Evolutionary conservation across 2,329 filamentous ascomycete species (phyloP).

Genomic region (Verticillium longisporum): DNA sequence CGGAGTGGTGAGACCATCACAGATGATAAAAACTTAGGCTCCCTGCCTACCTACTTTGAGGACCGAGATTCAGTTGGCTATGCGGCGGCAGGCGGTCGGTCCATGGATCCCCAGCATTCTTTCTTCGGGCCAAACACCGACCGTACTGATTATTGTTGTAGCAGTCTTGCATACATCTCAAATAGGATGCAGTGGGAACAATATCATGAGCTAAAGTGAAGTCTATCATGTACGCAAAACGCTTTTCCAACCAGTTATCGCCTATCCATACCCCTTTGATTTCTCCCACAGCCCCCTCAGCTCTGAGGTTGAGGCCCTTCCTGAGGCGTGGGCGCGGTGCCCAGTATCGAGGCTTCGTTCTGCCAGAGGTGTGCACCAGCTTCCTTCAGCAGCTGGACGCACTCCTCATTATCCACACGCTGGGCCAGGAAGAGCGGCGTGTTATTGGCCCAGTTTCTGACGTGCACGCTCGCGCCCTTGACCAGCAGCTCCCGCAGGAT

Average conservation of each 20-base stretch:
- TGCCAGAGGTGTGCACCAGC: conserved; percentile 55
- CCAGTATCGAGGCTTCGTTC: conserved; percentile 19
- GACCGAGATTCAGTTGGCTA: no score
- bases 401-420: conserved; percentile 46
- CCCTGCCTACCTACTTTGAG: no score
- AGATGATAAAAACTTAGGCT: no score
- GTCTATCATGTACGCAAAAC: neutral
- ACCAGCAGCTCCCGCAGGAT: conserved; percentile 53
- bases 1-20: no score
- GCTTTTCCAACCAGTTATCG: neutral
- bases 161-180: neutral
- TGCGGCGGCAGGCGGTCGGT: no score
- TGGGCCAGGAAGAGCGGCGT: conserved; percentile 59
- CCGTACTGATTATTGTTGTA: no score
- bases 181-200: neutral
- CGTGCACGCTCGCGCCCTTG: conserved; percentile 60
- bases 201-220: neutral
- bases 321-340: conserved; percentile 2
- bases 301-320: neutral
- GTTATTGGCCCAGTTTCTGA: conserved; percentile 57
- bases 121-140: no score
- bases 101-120: no score
- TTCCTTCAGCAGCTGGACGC: conserved; percentile 46
- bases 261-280: neutral
- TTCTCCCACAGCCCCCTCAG: neutral